These are phyloP conservation scores for Warburgia ugandensis DNA, from an alignment of 164 flowering plant species.

Conservation along the genomic window DNA sequence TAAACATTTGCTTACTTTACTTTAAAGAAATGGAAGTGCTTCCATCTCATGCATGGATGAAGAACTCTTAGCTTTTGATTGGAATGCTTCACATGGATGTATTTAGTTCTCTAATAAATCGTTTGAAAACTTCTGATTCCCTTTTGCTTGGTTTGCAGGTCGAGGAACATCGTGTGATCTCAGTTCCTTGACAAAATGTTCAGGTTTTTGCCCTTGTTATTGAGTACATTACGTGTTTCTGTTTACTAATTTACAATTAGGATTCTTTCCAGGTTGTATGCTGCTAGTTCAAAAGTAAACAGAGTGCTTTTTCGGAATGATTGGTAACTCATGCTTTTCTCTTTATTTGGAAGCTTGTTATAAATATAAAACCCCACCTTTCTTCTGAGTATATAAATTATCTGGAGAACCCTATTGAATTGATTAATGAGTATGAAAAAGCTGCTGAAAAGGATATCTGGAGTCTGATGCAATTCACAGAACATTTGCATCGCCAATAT, in stretches of 20 bases:
- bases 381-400: slow-evolving; percentile 91
- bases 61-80: too few species aligned
- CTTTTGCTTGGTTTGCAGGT: slow-evolving; percentile 62
- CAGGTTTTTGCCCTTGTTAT: slow-evolving; percentile 39
- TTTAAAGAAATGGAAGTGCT: too few species aligned
- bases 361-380: slow-evolving; percentile 66
- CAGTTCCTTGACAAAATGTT: slow-evolving; percentile 71
- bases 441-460: slow-evolving; percentile 78
- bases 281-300: neutral
- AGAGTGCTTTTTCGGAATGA: neutral
- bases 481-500: slow-evolving; percentile 73
- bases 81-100: too few species aligned
- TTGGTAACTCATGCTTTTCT: slow-evolving; percentile 5
- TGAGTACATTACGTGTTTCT: neutral
- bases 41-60: too few species aligned
- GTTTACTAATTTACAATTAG: too few species aligned
- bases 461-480: slow-evolving; percentile 84
- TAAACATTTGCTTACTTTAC: too few species aligned
- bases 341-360: slow-evolving; percentile 55
- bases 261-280: too few species aligned
- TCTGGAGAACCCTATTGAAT: slow-evolving; percentile 83
- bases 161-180: slow-evolving; percentile 66
- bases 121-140: too few species aligned
- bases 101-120: too few species aligned
- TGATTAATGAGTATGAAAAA: slow-evolving; percentile 66